Evolutionary conservation across 2,329 filamentous ascomycete genomes (phyloP).

Genomic region (Taxawa tesnikishii): DNA sequence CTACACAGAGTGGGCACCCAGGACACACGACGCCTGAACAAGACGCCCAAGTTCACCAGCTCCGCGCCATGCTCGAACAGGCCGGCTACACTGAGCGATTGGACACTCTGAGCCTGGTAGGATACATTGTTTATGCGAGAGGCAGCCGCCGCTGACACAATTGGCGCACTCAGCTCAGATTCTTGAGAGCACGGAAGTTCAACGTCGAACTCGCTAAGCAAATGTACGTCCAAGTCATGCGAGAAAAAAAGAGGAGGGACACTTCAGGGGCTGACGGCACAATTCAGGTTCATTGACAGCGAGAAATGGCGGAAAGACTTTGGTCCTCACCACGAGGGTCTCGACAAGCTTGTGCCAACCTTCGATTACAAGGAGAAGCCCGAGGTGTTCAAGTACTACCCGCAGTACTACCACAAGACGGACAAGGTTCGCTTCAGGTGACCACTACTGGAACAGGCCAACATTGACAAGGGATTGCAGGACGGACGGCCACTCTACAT

Average conservation of each 20-base stretch:
- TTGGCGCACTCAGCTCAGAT: constrained; percentile 51
- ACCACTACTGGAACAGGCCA: too few species aligned
- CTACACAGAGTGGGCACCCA: constrained; percentile 63
- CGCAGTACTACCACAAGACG: constrained; percentile 97
- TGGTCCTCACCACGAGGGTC: constrained; percentile 48
- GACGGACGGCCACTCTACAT: constrained; percentile 97
- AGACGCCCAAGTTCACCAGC: constrained; percentile 78
- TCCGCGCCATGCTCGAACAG: constrained; percentile 73
- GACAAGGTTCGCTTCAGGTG: constrained; percentile 58
- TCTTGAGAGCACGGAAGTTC: constrained; percentile 90
- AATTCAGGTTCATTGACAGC: constrained; percentile 68
- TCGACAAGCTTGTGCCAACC: constrained; percentile 65
- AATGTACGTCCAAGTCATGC: constrained; percentile 52
- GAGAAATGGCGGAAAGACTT: constrained; percentile 88
- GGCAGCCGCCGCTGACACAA: neutral
- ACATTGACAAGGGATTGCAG: constrained; percentile 43
- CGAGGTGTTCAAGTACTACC: constrained; percentile 81
- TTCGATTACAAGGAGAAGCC: constrained; percentile 82
- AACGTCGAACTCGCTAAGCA: constrained; percentile 71
- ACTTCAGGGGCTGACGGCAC: neutral
- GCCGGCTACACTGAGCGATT: constrained; percentile 72
- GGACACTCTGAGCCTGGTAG: constrained; percentile 82
- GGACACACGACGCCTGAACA: constrained; percentile 78
- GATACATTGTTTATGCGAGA: constrained; percentile 14
- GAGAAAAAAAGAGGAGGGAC: neutral